phyloP scores from a whole-genome alignment of 2,329 filamentous ascomycete genomes.

The Anthostomella pinea region DNA sequence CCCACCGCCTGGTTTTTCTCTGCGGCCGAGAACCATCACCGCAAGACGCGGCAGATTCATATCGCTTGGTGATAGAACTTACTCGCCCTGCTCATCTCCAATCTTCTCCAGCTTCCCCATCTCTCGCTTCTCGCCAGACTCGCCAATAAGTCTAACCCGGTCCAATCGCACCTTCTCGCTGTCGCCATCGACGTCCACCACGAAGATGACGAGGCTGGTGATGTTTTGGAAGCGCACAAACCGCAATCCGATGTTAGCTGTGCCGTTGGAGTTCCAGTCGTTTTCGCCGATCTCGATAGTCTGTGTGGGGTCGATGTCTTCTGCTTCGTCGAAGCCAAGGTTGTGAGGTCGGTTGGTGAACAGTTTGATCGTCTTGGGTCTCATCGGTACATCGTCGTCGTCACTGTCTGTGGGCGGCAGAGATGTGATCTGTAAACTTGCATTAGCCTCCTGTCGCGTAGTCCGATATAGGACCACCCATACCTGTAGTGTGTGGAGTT shows the following conservation, averaged over 20 bases:
- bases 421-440: slow-evolving; percentile 71
- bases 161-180: slow-evolving; percentile 84
- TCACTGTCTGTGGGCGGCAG: slow-evolving; percentile 52
- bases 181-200: slow-evolving; percentile 80
- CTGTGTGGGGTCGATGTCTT: slow-evolving; percentile 80
- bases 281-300: slow-evolving; percentile 67
- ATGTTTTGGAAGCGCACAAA: slow-evolving; percentile 99
- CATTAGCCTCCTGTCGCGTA: slow-evolving; percentile 11
- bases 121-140: slow-evolving; percentile 85
- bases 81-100: slow-evolving; percentile 68
- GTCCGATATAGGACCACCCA: slow-evolving; percentile 13
- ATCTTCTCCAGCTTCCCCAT: slow-evolving; percentile 96
- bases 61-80: slow-evolving; percentile 21
- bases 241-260: slow-evolving; percentile 69
- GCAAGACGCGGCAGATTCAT: slow-evolving; percentile 12
- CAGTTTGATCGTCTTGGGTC: slow-evolving; percentile 78
- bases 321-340: slow-evolving; percentile 91
- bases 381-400: slow-evolving; percentile 71
- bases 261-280: slow-evolving; percentile 81
- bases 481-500: slow-evolving; percentile 79
- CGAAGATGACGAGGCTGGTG: slow-evolving; percentile 79
- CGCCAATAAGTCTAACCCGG: slow-evolving; percentile 76
- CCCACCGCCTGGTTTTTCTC: slow-evolving; percentile 4
- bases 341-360: slow-evolving; percentile 89
- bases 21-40: slow-evolving; percentile 5